Evolutionary conservation across 1,139 yeast genomes (phyloP).

Genomic region (Nadsonia commutata): DNA sequence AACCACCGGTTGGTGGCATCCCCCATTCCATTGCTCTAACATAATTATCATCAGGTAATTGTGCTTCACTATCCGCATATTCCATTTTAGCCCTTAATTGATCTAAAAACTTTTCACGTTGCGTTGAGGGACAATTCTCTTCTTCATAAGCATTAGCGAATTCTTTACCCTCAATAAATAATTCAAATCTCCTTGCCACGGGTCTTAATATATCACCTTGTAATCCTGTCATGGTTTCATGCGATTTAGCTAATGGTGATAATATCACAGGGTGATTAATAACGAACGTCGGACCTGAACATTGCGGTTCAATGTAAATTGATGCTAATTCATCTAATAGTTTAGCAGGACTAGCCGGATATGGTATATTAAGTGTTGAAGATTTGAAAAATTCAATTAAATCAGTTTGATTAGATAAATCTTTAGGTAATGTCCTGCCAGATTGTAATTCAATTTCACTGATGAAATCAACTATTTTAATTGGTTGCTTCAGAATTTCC

Average conservation of each 20-base stretch:
- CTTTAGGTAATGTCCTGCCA: slow-evolving; percentile 1
- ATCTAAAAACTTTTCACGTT: slow-evolving; percentile 30
- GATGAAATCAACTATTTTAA: slow-evolving; percentile 3
- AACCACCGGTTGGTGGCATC: slow-evolving; percentile 95
- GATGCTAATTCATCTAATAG: slow-evolving; percentile 55
- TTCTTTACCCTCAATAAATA: slow-evolving; percentile 69
- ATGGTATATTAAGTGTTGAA: slow-evolving; percentile 10
- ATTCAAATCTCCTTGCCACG: slow-evolving; percentile 54
- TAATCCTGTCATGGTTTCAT: slow-evolving; percentile 19
- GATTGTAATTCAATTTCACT: slow-evolving; percentile 1
- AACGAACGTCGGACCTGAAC: slow-evolving; percentile 52
- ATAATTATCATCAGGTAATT: slow-evolving; percentile 60
- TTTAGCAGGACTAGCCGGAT: slow-evolving; percentile 29
- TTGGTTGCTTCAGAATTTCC: background rate
- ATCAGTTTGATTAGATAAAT: background rate
- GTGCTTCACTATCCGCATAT: slow-evolving; percentile 40
- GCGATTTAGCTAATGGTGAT: slow-evolving; percentile 73
- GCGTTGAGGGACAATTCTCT: slow-evolving; percentile 73
- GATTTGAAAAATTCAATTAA: slow-evolving; percentile 1
- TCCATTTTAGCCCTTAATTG: slow-evolving; percentile 10
- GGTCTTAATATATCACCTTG: slow-evolving; percentile 14
- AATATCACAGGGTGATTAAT: slow-evolving; percentile 71
- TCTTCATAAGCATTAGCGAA: slow-evolving; percentile 92
- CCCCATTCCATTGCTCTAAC: slow-evolving; percentile 77
- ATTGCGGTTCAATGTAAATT: slow-evolving; percentile 48